Percentiles rank a stretch among this genome's conserved stretches.
These are phyloP conservation scores for Ophiosphaerella korrae DNA, from an alignment of 2,329 filamentous ascomycete species.

Conservation along the genomic window DNA sequence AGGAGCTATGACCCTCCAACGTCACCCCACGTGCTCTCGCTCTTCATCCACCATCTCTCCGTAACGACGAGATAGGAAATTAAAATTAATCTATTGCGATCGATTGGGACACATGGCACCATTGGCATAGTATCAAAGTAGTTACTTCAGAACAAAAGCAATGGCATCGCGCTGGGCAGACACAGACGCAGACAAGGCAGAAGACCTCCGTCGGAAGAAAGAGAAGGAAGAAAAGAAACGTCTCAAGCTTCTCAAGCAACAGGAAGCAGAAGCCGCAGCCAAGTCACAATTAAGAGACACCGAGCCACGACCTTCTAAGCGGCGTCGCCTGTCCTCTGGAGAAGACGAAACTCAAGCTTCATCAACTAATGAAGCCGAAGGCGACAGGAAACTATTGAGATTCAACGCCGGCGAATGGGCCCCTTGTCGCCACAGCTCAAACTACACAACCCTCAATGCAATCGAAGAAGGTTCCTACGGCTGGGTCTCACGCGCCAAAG, in stretches of 20 bases:
- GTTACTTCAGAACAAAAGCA: conserved; percentile 24
- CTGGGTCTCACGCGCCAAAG: conserved; percentile 84
- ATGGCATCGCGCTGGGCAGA: conserved; percentile 85
- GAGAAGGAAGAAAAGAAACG: conserved; percentile 92
- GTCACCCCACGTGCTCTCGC: conserved; percentile 16
- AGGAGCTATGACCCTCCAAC: conserved; percentile 41
- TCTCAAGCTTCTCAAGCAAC: conserved; percentile 80
- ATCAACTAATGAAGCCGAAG: conserved; percentile 24
- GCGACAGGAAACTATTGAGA: conserved; percentile 66
- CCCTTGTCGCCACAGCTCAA: conserved; percentile 76
- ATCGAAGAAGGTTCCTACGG: conserved; percentile 98
- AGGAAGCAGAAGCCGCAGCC: conserved; percentile 62
- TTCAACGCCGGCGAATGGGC: conserved; percentile 73
- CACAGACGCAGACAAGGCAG: conserved; percentile 77
- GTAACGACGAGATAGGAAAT: background rate
- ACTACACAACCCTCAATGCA: conserved; percentile 91
- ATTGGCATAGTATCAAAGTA: background rate
- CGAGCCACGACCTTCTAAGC: conserved; percentile 58
- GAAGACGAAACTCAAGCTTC: conserved; percentile 18
- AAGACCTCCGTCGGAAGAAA: conserved; percentile 72
- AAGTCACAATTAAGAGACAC: conserved; percentile 31
- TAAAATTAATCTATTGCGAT: background rate
- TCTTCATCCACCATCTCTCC: background rate
- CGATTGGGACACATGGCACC: too few relatives aligned
- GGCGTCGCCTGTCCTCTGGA: conserved; percentile 64